phyloP scores from a whole-genome alignment of 768 basidiomycete species.

The Suillus clintonianus region DNA sequence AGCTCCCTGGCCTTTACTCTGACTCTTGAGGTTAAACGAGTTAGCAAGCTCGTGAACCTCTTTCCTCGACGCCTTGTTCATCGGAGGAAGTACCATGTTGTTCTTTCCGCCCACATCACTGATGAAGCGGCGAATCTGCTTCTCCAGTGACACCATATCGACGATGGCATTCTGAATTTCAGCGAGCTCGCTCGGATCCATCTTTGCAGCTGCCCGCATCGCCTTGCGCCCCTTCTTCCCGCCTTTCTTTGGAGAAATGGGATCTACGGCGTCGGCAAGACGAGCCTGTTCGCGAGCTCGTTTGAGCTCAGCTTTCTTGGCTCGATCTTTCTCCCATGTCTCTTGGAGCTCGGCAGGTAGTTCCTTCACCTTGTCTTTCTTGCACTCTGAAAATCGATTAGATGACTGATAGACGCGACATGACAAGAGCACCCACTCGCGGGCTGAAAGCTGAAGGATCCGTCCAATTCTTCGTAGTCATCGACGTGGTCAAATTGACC shows the following conservation, averaged over 20 bases:
- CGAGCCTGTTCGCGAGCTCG: conserved; percentile 58
- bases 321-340: conserved; percentile 82
- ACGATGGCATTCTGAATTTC: conserved; percentile 53
- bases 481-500: conserved; percentile 49
- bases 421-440: conserved; percentile 47
- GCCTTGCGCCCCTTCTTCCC: conserved; percentile 72
- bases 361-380: conserved; percentile 50
- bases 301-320: conserved; percentile 80
- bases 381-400: conserved; percentile 26
- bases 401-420: background rate
- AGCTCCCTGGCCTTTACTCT: conserved; percentile 72
- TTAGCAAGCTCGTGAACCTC: conserved; percentile 78
- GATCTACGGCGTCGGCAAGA: conserved; percentile 61
- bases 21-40: conserved; percentile 76
- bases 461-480: conserved; percentile 25
- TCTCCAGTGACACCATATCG: conserved; percentile 67
- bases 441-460: conserved; percentile 28
- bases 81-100: conserved; percentile 75
- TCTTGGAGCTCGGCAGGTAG: conserved; percentile 59
- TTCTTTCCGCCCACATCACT: conserved; percentile 48
- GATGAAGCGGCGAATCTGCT: conserved; percentile 72
- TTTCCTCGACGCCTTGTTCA: conserved; percentile 71
- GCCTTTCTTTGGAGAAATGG: conserved; percentile 59
- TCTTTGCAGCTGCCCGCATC: conserved; percentile 55
- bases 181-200: conserved; percentile 40